Conservation (phyloP, 2,329 filamentous ascomycete genomes). For the Penicillium freii region DNA sequence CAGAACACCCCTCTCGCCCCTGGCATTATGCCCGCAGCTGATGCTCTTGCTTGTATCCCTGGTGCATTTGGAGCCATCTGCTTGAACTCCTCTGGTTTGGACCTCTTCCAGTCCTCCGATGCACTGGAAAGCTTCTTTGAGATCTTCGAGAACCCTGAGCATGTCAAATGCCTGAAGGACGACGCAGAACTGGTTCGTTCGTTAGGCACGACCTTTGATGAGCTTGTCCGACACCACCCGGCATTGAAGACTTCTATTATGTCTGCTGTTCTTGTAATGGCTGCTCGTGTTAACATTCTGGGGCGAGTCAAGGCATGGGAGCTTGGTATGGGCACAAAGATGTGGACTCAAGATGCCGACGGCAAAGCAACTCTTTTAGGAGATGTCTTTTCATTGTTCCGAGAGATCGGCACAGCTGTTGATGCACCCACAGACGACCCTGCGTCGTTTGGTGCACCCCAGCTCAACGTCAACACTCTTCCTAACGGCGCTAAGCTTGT, state of each 20-base stretch:
- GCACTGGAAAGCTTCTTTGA: conserved; percentile 87
- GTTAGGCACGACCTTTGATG: conserved; percentile 84
- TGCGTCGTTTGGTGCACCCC: conserved; percentile 27
- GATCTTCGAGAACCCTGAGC: conserved; percentile 90
- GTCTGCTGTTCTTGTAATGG: conserved; percentile 83
- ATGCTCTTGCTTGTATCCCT: conserved; percentile 84
- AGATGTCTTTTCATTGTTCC: conserved; percentile 43
- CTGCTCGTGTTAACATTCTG: conserved; percentile 73
- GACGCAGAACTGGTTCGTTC: conserved; percentile 70
- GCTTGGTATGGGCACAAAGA: conserved; percentile 72
- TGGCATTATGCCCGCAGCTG: conserved; percentile 80
- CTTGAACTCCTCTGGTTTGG: conserved; percentile 81
- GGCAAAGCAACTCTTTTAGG: conserved; percentile 62
- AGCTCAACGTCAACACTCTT: conserved; percentile 30
- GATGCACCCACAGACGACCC: conserved; percentile 26
- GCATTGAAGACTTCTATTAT: conserved; percentile 75
- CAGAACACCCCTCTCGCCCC: conserved; percentile 50
- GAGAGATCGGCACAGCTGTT: conserved; percentile 34
- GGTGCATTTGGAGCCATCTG: conserved; percentile 91
- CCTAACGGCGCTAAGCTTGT: conserved; percentile 40
- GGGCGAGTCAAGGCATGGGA: conserved; percentile 68
- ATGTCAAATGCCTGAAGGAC: conserved; percentile 77
- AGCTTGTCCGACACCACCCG: conserved; percentile 91
- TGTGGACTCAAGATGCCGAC: conserved; percentile 62
- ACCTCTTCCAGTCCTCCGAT: conserved; percentile 77